Conservation (phyloP, 495 filamentous ascomycete species). For the Parmelia sp. region DNA sequence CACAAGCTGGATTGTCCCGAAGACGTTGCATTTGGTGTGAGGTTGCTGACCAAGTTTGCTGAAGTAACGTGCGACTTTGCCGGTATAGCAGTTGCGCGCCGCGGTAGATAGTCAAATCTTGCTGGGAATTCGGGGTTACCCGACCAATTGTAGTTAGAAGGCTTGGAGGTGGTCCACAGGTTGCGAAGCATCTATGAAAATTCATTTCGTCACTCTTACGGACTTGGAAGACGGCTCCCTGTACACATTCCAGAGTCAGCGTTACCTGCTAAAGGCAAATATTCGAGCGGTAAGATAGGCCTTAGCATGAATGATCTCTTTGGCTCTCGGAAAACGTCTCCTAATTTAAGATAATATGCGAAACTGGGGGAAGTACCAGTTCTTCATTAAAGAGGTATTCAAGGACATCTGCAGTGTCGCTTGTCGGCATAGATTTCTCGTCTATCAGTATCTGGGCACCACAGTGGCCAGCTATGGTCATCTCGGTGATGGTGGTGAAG, state of each 20-base stretch:
- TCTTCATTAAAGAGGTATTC: conserved; percentile 91
- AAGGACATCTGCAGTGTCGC: conserved; percentile 56
- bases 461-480: conserved; percentile 97
- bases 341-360: too few species aligned
- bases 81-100: conserved; percentile 60
- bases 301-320: too few species aligned
- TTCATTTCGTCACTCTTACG: conserved; percentile 72
- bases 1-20: conserved; percentile 81
- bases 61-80: conserved; percentile 63
- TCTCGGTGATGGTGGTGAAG: conserved; percentile 85
- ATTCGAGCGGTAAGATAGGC: too few species aligned
- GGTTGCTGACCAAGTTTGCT: conserved; percentile 82
- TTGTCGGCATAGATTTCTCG: conserved; percentile 50
- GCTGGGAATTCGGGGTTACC: conserved; percentile 62
- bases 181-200: conserved; percentile 87
- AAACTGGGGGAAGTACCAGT: too few species aligned
- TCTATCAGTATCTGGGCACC: conserved; percentile 83
- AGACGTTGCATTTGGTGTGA: conserved; percentile 88
- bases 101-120: conserved; percentile 69
- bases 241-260: too few species aligned
- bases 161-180: conserved; percentile 75
- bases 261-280: too few species aligned
- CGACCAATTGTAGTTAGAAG: conserved; percentile 77
- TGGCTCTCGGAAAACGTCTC: too few species aligned
- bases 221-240: conserved; percentile 95